Percentiles rank a stretch among this genome's conserved stretches.
Conservation (phyloP, 2,329 filamentous ascomycete genomes). For the Drechslerella stenobrocha region DNA sequence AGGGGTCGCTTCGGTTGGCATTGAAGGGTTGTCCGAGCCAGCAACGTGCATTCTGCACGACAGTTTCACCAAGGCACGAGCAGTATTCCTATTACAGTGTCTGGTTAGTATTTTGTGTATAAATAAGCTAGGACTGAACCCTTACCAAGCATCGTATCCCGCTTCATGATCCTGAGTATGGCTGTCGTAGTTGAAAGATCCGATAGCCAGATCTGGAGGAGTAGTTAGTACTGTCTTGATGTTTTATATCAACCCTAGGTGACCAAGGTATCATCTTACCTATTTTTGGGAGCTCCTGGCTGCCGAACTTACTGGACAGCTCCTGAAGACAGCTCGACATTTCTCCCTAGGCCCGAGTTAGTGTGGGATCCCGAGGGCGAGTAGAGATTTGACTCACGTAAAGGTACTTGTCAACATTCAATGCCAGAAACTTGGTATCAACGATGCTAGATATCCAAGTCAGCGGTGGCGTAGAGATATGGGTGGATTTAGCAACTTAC, state of each 20-base stretch:
- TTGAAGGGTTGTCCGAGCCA: constrained; percentile 17
- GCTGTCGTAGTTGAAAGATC: constrained; percentile 9
- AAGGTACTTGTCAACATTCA: constrained; percentile 52
- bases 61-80: constrained; percentile 22
- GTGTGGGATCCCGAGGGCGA: background rate
- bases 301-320: constrained; percentile 13
- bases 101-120: background rate
- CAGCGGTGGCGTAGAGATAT: background rate
- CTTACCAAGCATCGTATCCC: constrained; percentile 41
- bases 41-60: constrained; percentile 20
- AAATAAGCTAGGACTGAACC: background rate
- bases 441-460: constrained; percentile 57
- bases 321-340: constrained; percentile 31
- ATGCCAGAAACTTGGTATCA: constrained; percentile 66
- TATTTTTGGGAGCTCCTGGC: constrained; percentile 21
- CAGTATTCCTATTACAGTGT: constrained; percentile 15
- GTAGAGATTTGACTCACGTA: constrained; percentile 8
- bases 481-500: constrained; percentile 8
- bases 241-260: background rate
- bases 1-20: constrained; percentile 14
- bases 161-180: constrained; percentile 23
- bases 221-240: background rate
- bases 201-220: constrained; percentile 9
- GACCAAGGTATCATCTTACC: constrained; percentile 5
- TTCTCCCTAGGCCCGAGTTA: constrained; percentile 18